Percentiles rank a stretch among this genome's conserved stretches.
phyloP scores from a whole-genome alignment of 352 stramenopile genomes.

The Globisporangium perplexum region DNA sequence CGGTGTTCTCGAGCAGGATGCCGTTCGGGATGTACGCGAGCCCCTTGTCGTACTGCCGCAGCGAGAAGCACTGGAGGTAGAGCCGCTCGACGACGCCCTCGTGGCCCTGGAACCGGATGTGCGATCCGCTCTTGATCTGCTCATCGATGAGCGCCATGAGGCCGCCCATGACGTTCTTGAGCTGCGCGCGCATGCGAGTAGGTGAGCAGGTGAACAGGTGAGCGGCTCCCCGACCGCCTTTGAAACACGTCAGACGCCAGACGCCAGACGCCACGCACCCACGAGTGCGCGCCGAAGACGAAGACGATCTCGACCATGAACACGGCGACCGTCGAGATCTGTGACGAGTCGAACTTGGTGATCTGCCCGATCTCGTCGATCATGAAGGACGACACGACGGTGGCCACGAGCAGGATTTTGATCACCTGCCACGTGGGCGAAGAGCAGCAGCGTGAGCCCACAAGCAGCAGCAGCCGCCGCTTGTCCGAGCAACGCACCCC shows the following conservation, averaged over 20 bases:
- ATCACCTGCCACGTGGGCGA: conserved; percentile 50
- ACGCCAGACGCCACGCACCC: conserved; percentile 27
- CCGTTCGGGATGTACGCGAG: conserved; percentile 80
- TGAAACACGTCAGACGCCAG: no score
- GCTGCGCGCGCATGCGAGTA: no score
- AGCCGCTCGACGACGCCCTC: conserved; percentile 79
- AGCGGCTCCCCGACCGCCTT: not conserved
- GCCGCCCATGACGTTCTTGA: conserved; percentile 83
- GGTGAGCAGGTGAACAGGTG: not conserved
- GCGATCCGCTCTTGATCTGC: conserved; percentile 71
- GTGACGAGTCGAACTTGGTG: conserved; percentile 73
- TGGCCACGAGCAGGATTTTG: conserved; percentile 73
- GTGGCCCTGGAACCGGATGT: conserved; percentile 69
- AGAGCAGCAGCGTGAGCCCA: not conserved
- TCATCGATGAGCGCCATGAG: conserved; percentile 78
- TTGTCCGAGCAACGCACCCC: conserved; percentile 27
- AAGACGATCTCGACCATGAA: conserved; percentile 77
- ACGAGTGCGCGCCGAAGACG: conserved; percentile 74
- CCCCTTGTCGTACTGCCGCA: conserved; percentile 78
- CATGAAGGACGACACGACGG: conserved; percentile 83
- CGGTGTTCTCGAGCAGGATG: conserved; percentile 64
- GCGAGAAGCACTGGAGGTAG: conserved; percentile 75
- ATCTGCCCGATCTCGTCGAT: conserved; percentile 75
- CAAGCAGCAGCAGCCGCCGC: no score
- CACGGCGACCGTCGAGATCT: conserved; percentile 75